phyloP scores from a whole-genome alignment of 208 protist genomes.

The Crithidia expoeki region DNA sequence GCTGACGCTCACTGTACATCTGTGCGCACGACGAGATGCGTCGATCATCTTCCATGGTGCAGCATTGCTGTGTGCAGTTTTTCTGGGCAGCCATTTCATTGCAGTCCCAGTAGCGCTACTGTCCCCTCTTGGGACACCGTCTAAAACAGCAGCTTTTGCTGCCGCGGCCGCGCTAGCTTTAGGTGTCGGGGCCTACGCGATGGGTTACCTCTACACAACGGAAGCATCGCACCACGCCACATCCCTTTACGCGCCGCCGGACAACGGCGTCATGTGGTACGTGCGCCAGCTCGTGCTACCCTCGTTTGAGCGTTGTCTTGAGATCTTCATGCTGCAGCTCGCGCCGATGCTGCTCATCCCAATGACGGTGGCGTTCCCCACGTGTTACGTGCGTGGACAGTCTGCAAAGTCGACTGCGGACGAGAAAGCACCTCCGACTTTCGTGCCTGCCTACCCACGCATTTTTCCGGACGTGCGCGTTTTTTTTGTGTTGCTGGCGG shows the following conservation, averaged over 20 bases:
- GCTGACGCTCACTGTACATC: slow-evolving; percentile 43
- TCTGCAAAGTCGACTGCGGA: not conserved
- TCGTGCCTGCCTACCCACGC: slow-evolving; percentile 16
- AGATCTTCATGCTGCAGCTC: slow-evolving; percentile 59
- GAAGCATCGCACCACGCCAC: slow-evolving; percentile 23
- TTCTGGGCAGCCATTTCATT: slow-evolving; percentile 57
- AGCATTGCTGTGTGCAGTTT: slow-evolving; percentile 31
- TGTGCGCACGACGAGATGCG: slow-evolving; percentile 33
- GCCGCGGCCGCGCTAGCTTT: slow-evolving; percentile 14
- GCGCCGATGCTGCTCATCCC: slow-evolving; percentile 52
- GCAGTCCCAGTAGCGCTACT: slow-evolving; percentile 60
- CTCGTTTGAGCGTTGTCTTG: slow-evolving; percentile 54
- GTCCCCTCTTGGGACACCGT: slow-evolving; percentile 50
- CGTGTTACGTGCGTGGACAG: slow-evolving; percentile 19
- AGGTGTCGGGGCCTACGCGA: slow-evolving; percentile 31
- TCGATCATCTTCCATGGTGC: slow-evolving; percentile 8
- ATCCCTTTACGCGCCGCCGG: slow-evolving; percentile 72
- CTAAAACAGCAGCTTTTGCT: slow-evolving; percentile 15
- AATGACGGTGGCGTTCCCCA: slow-evolving; percentile 34
- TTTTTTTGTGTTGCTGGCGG: slow-evolving; percentile 52
- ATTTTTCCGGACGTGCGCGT: slow-evolving; percentile 47
- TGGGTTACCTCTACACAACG: slow-evolving; percentile 34
- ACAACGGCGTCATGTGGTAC: slow-evolving; percentile 78
- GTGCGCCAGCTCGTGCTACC: slow-evolving; percentile 72
- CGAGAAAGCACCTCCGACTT: not conserved